Conservation (phyloP, 148 eudicot species). For the Chenopodium formosanum region DNA sequence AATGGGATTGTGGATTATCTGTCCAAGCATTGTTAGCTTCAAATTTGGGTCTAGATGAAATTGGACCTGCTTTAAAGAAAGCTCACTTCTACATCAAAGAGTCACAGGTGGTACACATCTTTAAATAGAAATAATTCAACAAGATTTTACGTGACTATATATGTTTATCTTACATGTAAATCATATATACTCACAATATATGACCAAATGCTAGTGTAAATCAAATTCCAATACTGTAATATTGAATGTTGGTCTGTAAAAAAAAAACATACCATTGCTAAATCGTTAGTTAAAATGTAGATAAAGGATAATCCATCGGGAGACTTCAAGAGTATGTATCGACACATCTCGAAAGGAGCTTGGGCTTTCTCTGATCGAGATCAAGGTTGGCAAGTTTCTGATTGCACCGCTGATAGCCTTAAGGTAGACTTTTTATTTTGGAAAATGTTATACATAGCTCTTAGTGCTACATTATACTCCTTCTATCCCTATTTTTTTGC, state of each 20-base stretch:
- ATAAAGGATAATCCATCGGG: conserved; percentile 50
- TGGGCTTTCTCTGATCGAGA: conserved; percentile 60
- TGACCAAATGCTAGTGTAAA: no score
- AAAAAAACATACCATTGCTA: no score
- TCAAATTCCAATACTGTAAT: no score
- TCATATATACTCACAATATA: no score
- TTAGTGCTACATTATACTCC: no score
- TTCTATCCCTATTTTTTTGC: no score
- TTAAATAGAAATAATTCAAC: no score
- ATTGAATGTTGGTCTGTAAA: no score
- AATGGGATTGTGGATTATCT: conserved; percentile 46
- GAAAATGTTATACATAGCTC: no score
- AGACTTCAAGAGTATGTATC: conserved; percentile 45
- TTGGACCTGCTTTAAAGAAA: conserved; percentile 30
- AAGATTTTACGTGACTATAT: no score
- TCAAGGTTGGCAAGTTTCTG: conserved; percentile 67
- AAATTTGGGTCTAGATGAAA: conserved; percentile 29
- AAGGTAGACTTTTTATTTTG: conserved; percentile 26
- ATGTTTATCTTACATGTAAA: no score
- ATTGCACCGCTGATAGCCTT: conserved; percentile 54
- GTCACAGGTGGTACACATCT: conserved; percentile 36
- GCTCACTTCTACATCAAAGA: conserved; percentile 42
- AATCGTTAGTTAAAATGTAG: conserved; percentile 15
- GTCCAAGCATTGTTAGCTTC: conserved; percentile 49
- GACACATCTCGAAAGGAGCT: conserved; percentile 50